Conservation (phyloP, 2,329 filamentous ascomycete species). For the Penicillium sp. region DNA sequence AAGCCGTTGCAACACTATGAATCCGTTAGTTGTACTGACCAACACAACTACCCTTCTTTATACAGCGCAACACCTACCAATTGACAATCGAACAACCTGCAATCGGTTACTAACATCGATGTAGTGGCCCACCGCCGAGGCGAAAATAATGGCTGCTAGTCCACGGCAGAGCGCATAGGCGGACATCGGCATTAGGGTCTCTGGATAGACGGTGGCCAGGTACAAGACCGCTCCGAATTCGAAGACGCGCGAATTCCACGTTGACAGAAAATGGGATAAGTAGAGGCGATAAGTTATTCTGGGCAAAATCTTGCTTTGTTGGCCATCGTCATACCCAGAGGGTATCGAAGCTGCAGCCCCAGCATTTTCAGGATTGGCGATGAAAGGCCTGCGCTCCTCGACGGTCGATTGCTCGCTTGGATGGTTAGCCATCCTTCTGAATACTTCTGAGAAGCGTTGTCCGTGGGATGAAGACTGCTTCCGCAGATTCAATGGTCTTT, state of each 20-base stretch:
- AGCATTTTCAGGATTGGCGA: background rate
- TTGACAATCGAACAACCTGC: constrained; percentile 12
- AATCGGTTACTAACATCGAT: constrained; percentile 32
- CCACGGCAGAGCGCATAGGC: constrained; percentile 64
- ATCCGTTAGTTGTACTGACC: background rate
- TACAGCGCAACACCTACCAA: background rate
- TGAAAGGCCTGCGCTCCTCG: background rate
- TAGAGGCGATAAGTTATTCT: constrained; percentile 44
- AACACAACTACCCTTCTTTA: background rate
- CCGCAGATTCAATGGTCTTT: background rate
- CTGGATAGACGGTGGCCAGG: constrained; percentile 53
- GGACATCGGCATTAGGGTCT: constrained; percentile 63
- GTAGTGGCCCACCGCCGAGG: constrained; percentile 49
- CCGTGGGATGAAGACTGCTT: background rate
- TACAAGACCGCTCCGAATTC: constrained; percentile 61
- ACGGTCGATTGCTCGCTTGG: background rate
- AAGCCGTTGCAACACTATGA: constrained; percentile 27
- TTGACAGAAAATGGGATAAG: constrained; percentile 59
- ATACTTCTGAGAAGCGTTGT: background rate
- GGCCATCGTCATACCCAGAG: background rate
- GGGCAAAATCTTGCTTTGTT: background rate
- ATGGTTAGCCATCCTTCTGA: background rate
- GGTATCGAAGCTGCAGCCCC: background rate
- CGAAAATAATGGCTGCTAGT: constrained; percentile 40
- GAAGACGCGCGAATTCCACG: constrained; percentile 61